These are phyloP conservation scores for Stephania yunnanensis DNA, from an alignment of 164 flowering plant species.

Conservation along the genomic window DNA sequence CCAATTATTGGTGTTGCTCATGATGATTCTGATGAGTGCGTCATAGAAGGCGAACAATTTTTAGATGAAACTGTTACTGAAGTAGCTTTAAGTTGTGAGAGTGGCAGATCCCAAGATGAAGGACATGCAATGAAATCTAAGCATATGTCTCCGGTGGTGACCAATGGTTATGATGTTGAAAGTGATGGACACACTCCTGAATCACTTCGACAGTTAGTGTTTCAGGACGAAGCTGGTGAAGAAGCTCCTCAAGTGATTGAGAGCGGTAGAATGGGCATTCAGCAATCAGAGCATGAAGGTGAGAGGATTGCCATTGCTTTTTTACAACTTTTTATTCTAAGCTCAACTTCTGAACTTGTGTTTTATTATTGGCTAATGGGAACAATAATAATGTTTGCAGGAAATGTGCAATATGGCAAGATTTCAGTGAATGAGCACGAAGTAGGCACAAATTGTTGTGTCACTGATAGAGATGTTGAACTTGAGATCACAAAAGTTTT, in stretches of 20 bases:
- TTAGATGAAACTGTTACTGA: background rate
- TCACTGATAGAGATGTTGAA: background rate
- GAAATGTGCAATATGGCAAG: background rate
- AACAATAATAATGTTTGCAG: background rate
- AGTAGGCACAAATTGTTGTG: background rate
- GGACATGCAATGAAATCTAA: background rate
- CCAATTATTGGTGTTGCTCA: background rate
- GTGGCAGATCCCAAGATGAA: background rate
- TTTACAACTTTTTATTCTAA: background rate
- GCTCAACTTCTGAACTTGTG: background rate
- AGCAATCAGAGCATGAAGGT: background rate
- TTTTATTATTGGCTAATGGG: background rate
- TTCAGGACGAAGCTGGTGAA: constrained; percentile 1
- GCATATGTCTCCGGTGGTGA: background rate
- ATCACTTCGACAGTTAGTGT: background rate
- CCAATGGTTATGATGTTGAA: background rate
- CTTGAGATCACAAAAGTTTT: background rate
- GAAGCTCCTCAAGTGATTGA: background rate
- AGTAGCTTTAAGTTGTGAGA: background rate
- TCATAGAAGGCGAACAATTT: background rate
- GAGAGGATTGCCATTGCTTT: background rate
- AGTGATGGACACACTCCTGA: background rate
- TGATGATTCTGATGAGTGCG: background rate
- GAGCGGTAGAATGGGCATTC: background rate
- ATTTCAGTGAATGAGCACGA: background rate